phyloP scores from a whole-genome alignment of 2,329 filamentous ascomycete genomes.

The Claviceps sp. region DNA sequence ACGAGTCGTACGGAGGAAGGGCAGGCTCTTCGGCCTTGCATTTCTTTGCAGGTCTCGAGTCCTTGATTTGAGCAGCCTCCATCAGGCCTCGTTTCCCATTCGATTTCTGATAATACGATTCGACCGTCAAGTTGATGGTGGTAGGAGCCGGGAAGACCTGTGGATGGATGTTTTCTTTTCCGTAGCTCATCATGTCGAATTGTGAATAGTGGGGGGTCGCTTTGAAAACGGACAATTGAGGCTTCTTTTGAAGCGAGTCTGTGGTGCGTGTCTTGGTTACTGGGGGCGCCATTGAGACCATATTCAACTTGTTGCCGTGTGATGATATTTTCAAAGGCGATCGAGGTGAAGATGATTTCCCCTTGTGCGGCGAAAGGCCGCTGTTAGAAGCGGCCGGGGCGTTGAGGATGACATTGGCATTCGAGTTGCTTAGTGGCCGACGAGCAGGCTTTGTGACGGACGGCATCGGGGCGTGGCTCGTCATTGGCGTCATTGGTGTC shows the following conservation, averaged over 20 bases:
- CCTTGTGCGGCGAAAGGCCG: conserved; percentile 58
- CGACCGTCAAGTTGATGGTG: conserved; percentile 35
- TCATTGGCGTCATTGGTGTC: conserved; percentile 7
- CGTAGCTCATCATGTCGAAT: conserved; percentile 28
- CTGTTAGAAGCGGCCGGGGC: conserved; percentile 40
- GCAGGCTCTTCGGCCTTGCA: conserved; percentile 41
- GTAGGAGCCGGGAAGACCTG: conserved; percentile 35
- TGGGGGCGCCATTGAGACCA: conserved; percentile 55
- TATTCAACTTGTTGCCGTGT: conserved; percentile 48
- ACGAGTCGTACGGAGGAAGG: conserved; percentile 63
- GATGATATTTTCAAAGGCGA: conserved; percentile 40
- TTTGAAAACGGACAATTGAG: conserved; percentile 45
- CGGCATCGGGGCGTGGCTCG: conserved; percentile 44
- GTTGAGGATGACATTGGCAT: conserved; percentile 53
- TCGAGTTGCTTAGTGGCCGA: conserved; percentile 34
- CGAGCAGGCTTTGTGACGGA: conserved; percentile 33
- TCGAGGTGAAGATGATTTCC: conserved; percentile 45
- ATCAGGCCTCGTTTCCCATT: conserved; percentile 49
- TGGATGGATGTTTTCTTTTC: conserved; percentile 45
- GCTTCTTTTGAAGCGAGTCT: conserved; percentile 58
- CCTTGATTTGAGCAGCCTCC: conserved; percentile 61
- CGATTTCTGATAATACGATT: conserved; percentile 39
- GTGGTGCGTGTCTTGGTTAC: conserved; percentile 38
- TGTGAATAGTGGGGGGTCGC: conserved; percentile 39
- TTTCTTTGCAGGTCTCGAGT: conserved; percentile 56